Evolutionary conservation across 129 eudicot species (phyloP), one percentile per base, ranked within the genome.

Genomic region (Pulicaria dysenterica): DNA sequence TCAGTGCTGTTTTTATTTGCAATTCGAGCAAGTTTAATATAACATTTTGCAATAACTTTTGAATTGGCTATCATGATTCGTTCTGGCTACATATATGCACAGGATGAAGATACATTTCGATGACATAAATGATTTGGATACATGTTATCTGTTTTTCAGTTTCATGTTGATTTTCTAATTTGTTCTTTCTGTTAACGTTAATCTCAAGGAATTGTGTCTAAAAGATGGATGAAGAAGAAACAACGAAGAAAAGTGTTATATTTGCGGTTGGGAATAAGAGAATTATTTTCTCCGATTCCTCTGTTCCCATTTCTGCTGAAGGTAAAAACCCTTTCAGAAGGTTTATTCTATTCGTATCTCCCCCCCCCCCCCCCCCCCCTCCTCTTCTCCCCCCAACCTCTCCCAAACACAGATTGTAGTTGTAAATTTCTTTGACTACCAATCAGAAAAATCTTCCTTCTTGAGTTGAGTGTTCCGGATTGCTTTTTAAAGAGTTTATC

Each of bases 261-360:
- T 76, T 84, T 41, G 84, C 74, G 14, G 64, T 89, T 17, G 93
- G 88, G 66, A 76, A 80, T 46, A 86, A 63, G 67, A 40, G 70
- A 78, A 50, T 82, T 47, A 77, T 86, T 12, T 80, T 81, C 70
- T 84, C 86, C 19, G 53, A 79, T 82, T 59, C 92, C 4, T 83
- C 90, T 6, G 66, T 86, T 43, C 73, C 90, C n/a, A 79, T 86
- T 72, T 86, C 88, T 31, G 62, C 84, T 15, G 77, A 86, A 78
- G 96, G 96, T 86, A 83, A 71, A 37, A 50, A 68, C 44, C 72
- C 36, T 39, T 11, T 15, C 38, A 68, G 9, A 50, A 69, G 39
- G 62, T 40, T 11, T 50, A 39, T 51, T 69, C 36, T 24, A 24
- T 24, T 24, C 31, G 31, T 24, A 24, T 1, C 31, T 2, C 31